phyloP scores from a whole-genome alignment of 495 filamentous ascomycete genomes.

The Lindgomyces ingoldianus region DNA sequence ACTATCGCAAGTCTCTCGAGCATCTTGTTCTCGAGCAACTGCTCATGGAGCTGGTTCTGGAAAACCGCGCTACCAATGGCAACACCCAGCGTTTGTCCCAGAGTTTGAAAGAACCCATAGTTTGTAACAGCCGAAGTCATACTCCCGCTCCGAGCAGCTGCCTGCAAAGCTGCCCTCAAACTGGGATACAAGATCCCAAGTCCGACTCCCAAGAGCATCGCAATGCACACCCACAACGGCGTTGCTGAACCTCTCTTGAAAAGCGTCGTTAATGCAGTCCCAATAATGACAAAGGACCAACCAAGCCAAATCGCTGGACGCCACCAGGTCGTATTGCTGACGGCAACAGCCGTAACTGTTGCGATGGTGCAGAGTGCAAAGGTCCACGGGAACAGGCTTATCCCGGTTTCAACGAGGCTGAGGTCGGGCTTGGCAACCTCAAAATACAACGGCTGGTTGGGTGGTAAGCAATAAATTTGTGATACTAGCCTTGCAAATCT shows the following conservation, averaged over 20 bases:
- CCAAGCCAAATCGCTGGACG: slow-evolving; percentile 54
- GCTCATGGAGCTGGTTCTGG: slow-evolving; percentile 53
- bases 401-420: slow-evolving; percentile 54
- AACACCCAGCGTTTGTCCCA: slow-evolving; percentile 65
- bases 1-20: slow-evolving; percentile 32
- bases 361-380: slow-evolving; percentile 52
- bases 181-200: slow-evolving; percentile 52
- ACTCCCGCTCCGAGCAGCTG: slow-evolving; percentile 43
- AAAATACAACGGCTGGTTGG: slow-evolving; percentile 58
- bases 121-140: slow-evolving; percentile 52
- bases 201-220: slow-evolving; percentile 51
- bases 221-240: slow-evolving; percentile 49
- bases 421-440: slow-evolving; percentile 54
- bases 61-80: slow-evolving; percentile 60
- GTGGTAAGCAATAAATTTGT: neutral
- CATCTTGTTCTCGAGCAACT: slow-evolving; percentile 40
- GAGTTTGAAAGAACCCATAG: slow-evolving; percentile 58
- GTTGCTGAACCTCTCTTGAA: slow-evolving; percentile 48
- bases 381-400: slow-evolving; percentile 60
- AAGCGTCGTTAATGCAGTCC: slow-evolving; percentile 50
- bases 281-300: slow-evolving; percentile 52
- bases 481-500: neutral
- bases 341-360: slow-evolving; percentile 40
- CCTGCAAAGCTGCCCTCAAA: slow-evolving; percentile 52
- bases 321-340: slow-evolving; percentile 49